phyloP scores from a whole-genome alignment of 164 flowering plant species.

The Cinnamomum chago region DNA sequence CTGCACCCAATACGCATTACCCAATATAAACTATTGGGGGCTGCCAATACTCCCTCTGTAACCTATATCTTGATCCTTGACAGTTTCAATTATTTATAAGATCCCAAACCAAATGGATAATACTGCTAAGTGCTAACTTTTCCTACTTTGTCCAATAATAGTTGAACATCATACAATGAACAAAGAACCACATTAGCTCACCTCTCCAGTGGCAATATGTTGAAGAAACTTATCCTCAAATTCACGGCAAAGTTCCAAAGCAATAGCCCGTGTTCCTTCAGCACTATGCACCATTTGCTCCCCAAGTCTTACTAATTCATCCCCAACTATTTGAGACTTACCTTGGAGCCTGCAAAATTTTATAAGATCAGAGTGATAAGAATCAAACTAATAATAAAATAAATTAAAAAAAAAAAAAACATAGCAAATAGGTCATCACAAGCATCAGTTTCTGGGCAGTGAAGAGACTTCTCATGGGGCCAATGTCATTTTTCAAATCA shows the following conservation, averaged over 20 bases:
- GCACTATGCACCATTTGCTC: conserved; percentile 77
- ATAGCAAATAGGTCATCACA: neutral
- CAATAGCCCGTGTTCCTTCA: conserved; percentile 93
- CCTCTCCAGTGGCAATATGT: conserved; percentile 92
- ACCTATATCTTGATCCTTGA: no score
- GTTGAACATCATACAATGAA: neutral
- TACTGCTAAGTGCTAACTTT: no score
- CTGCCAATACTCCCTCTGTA: no score
- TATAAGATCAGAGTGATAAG: neutral
- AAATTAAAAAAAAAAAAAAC: neutral
- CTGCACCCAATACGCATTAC: no score
- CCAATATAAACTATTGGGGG: no score
- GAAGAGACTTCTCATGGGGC: neutral
- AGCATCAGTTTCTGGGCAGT: neutral
- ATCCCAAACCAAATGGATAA: no score
- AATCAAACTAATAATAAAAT: neutral
- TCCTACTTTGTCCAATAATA: no score
- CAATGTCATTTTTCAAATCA: no score
- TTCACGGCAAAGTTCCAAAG: conserved; percentile 96
- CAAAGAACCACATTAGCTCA: conserved; percentile 22
- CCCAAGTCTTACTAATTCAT: conserved; percentile 84
- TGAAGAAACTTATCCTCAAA: conserved; percentile 94
- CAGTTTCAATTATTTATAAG: no score
- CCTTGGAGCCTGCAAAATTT: conserved; percentile 69
- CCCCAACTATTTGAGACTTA: conserved; percentile 83